Base-by-base conservation (phyloP, 441 rosid species). In the Erodium texanum region DNA sequence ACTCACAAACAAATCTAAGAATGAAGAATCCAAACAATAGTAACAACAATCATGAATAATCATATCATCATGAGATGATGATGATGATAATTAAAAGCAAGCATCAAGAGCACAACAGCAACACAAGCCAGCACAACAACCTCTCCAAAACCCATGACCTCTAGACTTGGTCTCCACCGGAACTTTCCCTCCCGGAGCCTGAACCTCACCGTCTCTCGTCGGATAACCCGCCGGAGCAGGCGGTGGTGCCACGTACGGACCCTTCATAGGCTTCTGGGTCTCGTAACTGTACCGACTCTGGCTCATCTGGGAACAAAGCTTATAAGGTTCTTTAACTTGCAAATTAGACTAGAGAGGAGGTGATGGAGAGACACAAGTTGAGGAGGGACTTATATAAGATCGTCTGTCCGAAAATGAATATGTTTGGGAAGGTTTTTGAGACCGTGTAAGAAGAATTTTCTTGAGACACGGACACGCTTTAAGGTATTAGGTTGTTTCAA, bases 131-230 rank as follows among this genome's bases (percentile, higher is more conserved):
- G 61, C 61, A 18, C 61, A 54, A 8, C 61, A 54, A 0, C 61
- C 61, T 10, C 61, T 54, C 61, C 61, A 54, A 12, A 54, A 54
- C 8, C 61, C 61, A 54, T 54, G 61, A 54, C 61, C 61, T 24
- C 22, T 54, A 2, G 12, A 18, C 61, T 54, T 54, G 61, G 61
- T 54, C 24, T 54, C 61, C 1, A 54, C 12, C 61, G n/a, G n/a
- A 3, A 54, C 61, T 5, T 18, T 2, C 7, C 12, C 23, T 6
- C 3, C 7, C 7, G 20, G 29, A 27, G 29, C 29, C 29, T 27
- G 29, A 27, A 4, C 24, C 61, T 54, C 61, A 6, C 61, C 61
- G 10, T 54, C 61, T 54, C 61, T 54, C 3, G 61, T 54, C 8
- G 61, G 61, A 8, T 54, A 54, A 19, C 61, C 61, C 4, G 24